Percentiles rank a stretch among this genome's conserved stretches.
phyloP scores from a whole-genome alignment of 306 rosid species.

The Pterocarpus santalinus region DNA sequence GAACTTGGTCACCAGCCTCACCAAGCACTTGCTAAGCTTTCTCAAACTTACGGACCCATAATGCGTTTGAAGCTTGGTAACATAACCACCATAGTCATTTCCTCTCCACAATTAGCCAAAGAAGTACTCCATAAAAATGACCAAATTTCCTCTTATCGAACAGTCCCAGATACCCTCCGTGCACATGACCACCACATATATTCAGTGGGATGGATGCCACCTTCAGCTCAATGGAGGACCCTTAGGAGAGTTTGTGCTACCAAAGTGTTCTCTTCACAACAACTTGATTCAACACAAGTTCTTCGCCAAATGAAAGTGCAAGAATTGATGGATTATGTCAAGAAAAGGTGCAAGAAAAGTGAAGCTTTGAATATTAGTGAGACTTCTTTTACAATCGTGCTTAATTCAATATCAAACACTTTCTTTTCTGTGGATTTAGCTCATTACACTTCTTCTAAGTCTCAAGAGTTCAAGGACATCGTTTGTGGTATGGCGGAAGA shows the following conservation, averaged over 20 bases:
- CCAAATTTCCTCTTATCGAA: not conserved
- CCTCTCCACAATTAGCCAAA: conserved; percentile 40
- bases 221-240: conserved; percentile 36
- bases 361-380: conserved; percentile 44
- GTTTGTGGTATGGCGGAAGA: not conserved
- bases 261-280: conserved; percentile 31
- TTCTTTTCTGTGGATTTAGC: conserved; percentile 48
- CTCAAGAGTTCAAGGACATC: not conserved
- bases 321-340: conserved; percentile 27
- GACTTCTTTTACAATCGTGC: conserved; percentile 34
- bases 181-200: not conserved
- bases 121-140: conserved; percentile 16
- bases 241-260: conserved; percentile 25
- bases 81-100: conserved; percentile 47
- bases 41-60: conserved; percentile 43
- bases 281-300: conserved; percentile 25
- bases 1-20: conserved; percentile 58
- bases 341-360: conserved; percentile 26
- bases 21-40: conserved; percentile 42
- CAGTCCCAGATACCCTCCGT: not conserved
- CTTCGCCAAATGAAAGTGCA: conserved; percentile 31
- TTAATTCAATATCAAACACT: conserved; percentile 52
- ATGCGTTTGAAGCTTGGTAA: conserved; percentile 42
- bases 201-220: not conserved
- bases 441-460: not conserved